Evolutionary conservation across 805 yeast genomes (phyloP).

Genomic region (Phaffomyces antillensis): DNA sequence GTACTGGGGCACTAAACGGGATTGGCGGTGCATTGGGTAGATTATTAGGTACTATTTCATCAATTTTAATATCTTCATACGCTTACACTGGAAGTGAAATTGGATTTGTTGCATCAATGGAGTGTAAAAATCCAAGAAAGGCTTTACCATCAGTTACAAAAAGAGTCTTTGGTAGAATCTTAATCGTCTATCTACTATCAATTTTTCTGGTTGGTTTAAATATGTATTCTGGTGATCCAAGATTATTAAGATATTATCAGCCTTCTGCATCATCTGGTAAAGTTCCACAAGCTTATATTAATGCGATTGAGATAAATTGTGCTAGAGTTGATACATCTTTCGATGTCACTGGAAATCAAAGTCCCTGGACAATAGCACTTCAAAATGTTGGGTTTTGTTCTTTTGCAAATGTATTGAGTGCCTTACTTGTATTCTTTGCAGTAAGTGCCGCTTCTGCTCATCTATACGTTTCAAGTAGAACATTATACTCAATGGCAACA

Average conservation of each 20-base stretch:
- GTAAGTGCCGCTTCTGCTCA: conserved; percentile 49
- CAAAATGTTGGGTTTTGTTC: conserved; percentile 46
- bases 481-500: conserved; percentile 45
- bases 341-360: conserved; percentile 32
- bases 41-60: conserved; percentile 52
- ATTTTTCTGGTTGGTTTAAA: conserved; percentile 65
- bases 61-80: conserved; percentile 58
- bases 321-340: not conserved
- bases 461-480: conserved; percentile 48
- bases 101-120: conserved; percentile 80
- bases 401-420: conserved; percentile 41
- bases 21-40: conserved; percentile 56
- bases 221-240: conserved; percentile 72
- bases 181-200: conserved; percentile 58
- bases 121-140: conserved; percentile 72
- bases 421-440: conserved; percentile 46
- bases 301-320: conserved; percentile 6
- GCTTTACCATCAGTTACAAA: conserved; percentile 73
- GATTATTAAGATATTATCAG: conserved; percentile 48
- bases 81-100: conserved; percentile 80
- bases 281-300: conserved; percentile 6
- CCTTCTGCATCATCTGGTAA: conserved; percentile 4
- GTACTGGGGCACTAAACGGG: conserved; percentile 46
- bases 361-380: conserved; percentile 54
- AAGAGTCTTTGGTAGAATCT: conserved; percentile 64